Evolutionary conservation across 345 rosid genomes (phyloP).

Genomic region (Kernera saxatilis): DNA sequence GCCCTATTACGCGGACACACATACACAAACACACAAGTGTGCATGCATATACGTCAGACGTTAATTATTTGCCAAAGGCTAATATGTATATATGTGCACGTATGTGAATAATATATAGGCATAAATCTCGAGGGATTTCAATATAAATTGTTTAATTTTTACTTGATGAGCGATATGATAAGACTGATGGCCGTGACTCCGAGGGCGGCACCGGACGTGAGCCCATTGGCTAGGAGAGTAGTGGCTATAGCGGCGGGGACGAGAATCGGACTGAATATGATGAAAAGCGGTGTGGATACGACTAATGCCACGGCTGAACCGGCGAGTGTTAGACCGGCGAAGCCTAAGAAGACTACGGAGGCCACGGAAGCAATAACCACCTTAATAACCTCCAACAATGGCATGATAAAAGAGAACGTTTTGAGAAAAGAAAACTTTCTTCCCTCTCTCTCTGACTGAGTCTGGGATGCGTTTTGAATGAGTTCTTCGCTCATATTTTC

Average conservation of each 20-base stretch:
- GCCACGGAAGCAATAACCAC: conserved; percentile 45
- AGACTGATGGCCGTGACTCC: conserved; percentile 52
- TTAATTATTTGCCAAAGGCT: background rate
- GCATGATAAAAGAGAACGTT: conserved; percentile 10
- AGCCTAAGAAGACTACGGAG: conserved; percentile 49
- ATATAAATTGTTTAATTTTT: background rate
- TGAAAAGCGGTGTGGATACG: conserved; percentile 62
- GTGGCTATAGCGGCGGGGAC: conserved; percentile 58
- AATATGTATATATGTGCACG: background rate
- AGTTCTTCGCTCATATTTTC: background rate
- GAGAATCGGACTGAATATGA: conserved; percentile 76
- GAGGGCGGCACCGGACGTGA: conserved; percentile 59
- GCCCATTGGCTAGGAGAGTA: conserved; percentile 43
- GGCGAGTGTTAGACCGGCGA: conserved; percentile 52
- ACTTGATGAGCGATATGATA: conserved; percentile 56
- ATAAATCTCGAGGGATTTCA: conserved; percentile 1
- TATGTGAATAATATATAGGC: background rate
- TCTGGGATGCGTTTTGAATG: background rate
- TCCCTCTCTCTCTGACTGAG: background rate
- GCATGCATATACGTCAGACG: too few relatives aligned
- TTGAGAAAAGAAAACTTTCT: conserved; percentile 1
- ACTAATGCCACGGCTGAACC: conserved; percentile 59
- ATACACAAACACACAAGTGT: too few relatives aligned
- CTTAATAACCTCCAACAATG: conserved; percentile 21
- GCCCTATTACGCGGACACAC: too few relatives aligned